Base-by-base conservation (phyloP, 352 stramenopile species). In the Lagenidium giganteum region DNA sequence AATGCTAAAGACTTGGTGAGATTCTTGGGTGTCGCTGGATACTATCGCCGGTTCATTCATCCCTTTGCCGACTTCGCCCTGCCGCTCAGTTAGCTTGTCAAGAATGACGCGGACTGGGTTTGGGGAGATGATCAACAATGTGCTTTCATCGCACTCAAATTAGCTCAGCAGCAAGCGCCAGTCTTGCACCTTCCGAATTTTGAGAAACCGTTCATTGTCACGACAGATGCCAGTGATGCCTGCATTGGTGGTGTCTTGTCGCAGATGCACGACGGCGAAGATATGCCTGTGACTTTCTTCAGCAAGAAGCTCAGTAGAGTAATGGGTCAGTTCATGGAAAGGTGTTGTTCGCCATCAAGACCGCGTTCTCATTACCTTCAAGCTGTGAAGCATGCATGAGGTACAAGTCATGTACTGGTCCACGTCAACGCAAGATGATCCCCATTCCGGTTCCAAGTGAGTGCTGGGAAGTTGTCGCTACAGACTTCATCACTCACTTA, bases 11-110 rank as follows among this genome's bases (percentile, higher is more conserved):
- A 54, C 12, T 14, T 51, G 1, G 24, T 52, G 28, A 29, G 50
- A 8, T 62, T 57, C 21, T 46, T 67, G 7, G 51, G 45, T 20
- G 23, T 59, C 7, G 35, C 46, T 9, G 51, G 46, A 4, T 62
- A 59, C 30, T 67, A 67, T 44, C 41, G 46, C 4, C 43, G 44
- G 7, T 57, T 57, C 22, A 40, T 67, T 3, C 26, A 17, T 12
- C 20, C 42, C 13, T 67, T 46, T 27, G 51, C 47, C 8, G 22
- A 43, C 16, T 18, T 62, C 1, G 57, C 50, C 6, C 27, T 56
- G 1, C 51, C 51, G n/a, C 30, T 66, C 18, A 38, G 20, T 12
- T 28, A 49, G 16, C 29, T 61, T 16, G 20, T 42, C 1, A 61
- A 60, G 47, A 33, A 44, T 5, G 40, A 54, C 16, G 36, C 35